Evolutionary conservation across 2,329 filamentous ascomycete genomes (phyloP), one percentile per base, ranked within the genome.

Genomic region (Neofusicoccum laricinum): DNA sequence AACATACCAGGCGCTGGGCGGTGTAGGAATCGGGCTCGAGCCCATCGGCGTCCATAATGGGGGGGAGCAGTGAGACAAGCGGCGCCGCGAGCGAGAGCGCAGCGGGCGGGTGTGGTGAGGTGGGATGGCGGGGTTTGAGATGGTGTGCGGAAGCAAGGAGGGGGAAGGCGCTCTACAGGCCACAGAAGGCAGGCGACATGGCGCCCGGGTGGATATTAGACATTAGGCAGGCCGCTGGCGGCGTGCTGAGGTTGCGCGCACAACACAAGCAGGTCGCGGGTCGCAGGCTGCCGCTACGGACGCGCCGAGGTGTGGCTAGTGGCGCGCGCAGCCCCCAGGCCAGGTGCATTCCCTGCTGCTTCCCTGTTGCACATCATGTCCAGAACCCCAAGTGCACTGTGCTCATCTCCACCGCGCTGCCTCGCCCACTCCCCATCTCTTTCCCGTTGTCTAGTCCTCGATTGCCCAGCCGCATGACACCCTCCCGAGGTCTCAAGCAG

Each of bases 1-100:
- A 32, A 53, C 46, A 30, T 5, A 53, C 59, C 45, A 87, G 72
- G 69, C 82, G 81, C 68, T 82, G 80, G 2, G 81, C 80, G 5
- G 85, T 86, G 71, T 84, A 85, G 8, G 83, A 85, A 32, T 81
- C 79, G 19, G 78, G 74, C 11, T 51, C 45, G 4, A 65, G 49
- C 14, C 32, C 63, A 45, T 8, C 10, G n/a, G 32, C 14, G 48
- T 61, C 53, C 62, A 64, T 64, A n/a, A 25, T 17, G 62, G 62
- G 17, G 62, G 17, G 21, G 8, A 30, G 19, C 41, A 41, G 59
- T 63, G 49, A 63, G 59, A 63, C 59, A 53, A 43, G n/a, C n/a
- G n/a, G n/a, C n/a, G n/a, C n/a, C n/a, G n/a, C n/a, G n/a, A n/a
- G n/a, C n/a, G n/a, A n/a, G n/a, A n/a, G 46, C 21, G 59, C 41